Percentiles rank a stretch among this genome's conserved stretches.
phyloP scores from a whole-genome alignment of 2,329 filamentous ascomycete genomes.

The Sclerotinia minor region DNA sequence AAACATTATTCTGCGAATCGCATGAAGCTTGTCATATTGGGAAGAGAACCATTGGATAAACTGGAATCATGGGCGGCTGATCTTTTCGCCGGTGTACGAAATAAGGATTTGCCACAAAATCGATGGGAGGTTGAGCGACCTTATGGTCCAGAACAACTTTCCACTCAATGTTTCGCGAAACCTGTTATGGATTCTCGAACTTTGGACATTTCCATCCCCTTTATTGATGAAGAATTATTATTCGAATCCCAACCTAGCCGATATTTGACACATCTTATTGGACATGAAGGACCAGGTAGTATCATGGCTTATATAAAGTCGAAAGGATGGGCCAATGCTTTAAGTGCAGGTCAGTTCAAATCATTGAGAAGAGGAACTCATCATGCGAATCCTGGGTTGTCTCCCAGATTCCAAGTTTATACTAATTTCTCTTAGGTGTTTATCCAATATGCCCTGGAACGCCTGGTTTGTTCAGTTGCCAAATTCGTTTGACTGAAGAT shows the following conservation, averaged over 20 bases:
- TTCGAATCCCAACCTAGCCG: conserved; percentile 68
- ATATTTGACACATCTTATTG: conserved; percentile 71
- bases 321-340: conserved; percentile 69
- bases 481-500: conserved; percentile 66
- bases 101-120: conserved; percentile 65
- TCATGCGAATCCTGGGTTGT: not conserved
- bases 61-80: conserved; percentile 69
- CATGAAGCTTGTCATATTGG: conserved; percentile 72
- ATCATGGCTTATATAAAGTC: conserved; percentile 71
- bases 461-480: conserved; percentile 65
- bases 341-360: conserved; percentile 52
- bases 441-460: conserved; percentile 63
- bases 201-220: conserved; percentile 68
- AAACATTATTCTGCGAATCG: conserved; percentile 73
- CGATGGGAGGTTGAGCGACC: conserved; percentile 65
- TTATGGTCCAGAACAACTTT: conserved; percentile 59
- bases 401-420: not conserved
- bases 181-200: conserved; percentile 70
- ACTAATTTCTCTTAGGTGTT: conserved; percentile 46
- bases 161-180: conserved; percentile 67
- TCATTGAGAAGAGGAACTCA: not conserved
- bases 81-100: conserved; percentile 65
- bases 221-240: conserved; percentile 66
- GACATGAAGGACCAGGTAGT: conserved; percentile 73
- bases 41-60: conserved; percentile 65